These are phyloP conservation scores for Boletus calvinii DNA, from an alignment of 1,284 basidiomycete genomes.

Conservation along the genomic window DNA sequence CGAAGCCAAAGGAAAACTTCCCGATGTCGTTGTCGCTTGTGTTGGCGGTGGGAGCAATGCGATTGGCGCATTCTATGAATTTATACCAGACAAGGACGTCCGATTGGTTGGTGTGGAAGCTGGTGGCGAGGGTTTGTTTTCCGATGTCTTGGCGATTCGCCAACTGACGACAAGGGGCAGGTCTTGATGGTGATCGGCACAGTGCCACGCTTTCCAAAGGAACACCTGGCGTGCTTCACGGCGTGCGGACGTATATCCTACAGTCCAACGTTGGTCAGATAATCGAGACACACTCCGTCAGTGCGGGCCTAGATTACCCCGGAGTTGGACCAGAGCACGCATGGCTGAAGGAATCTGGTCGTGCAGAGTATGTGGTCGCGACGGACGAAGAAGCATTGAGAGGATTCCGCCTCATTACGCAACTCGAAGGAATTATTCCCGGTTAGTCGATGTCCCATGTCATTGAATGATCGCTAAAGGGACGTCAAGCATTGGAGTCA, in stretches of 20 bases:
- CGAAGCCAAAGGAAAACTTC: constrained; percentile 78
- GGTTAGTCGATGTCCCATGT: constrained; percentile 46
- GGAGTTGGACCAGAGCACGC: constrained; percentile 98
- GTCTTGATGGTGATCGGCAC: constrained; percentile 81
- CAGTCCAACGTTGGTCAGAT: constrained; percentile 92
- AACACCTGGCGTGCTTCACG: constrained; percentile 93
- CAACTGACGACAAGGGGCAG: constrained; percentile 36
- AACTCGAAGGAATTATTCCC: constrained; percentile 97
- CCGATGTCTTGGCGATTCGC: not conserved
- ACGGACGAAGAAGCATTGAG: constrained; percentile 92
- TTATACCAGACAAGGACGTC: constrained; percentile 84
- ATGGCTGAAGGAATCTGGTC: constrained; percentile 91
- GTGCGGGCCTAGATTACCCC: constrained; percentile 90
- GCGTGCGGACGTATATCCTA: constrained; percentile 92
- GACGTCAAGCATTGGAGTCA: constrained; percentile 79
- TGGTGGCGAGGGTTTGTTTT: constrained; percentile 78
- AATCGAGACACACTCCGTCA: constrained; percentile 95
- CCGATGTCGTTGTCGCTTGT: constrained; percentile 94
- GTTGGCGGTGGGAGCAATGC: constrained; percentile 98
- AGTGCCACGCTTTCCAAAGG: constrained; percentile 93
- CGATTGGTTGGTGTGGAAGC: constrained; percentile 93
- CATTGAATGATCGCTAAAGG: constrained; percentile 10
- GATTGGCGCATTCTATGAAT: constrained; percentile 96
- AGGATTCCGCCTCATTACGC: constrained; percentile 89
- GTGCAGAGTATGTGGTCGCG: constrained; percentile 92